Evolutionary conservation across 768 basidiomycete genomes (phyloP), one percentile per base, ranked within the genome.

Genomic region (Dendrothele bispora): DNA sequence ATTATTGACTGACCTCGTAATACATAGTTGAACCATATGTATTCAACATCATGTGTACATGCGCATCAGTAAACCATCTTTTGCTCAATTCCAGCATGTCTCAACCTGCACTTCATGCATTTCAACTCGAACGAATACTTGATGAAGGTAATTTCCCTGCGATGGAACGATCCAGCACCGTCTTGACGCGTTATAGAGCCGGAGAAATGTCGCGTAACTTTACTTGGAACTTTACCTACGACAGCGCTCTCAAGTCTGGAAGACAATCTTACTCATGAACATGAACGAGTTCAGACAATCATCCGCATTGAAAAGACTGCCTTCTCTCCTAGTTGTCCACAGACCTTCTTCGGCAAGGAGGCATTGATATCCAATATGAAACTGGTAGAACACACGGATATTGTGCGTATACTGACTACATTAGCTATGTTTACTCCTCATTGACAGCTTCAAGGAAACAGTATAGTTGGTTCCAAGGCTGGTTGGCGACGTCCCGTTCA

Each of bases 391-490:
- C 73, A 67, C 46, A 90, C 81, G 20, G 86, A 91, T 55, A 87
- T 90, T 51, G 86, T 85, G 60, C 54, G 82, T 63, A 12, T 20
- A 10, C 12, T 21, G 5, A 39, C 17, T 21, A 24, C 18, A 26
- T 8, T 22, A 12, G n/a, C 8, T 14, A 24, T 15, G 12, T 30
- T 21, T 43, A 5, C 38, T 49, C 11, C 34, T 22, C 14, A 34
- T 39, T 49, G n/a, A 49, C 51, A 14, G 32, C 54, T n/a, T 17
- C 21, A 37, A 45, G 39, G 21, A 4, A 32, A 8, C 55, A 94
- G 91, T 95, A 95, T 65, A 74, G 83, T 12, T 94, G 90, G 85
- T 63, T 84, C 27, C 80, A 87, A 49, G 91, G 77, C 2, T 92
- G 87, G 84, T 59, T 89, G n/a, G 54, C 58, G 1, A 51, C 58